Conservation (phyloP, 306 rosid genomes). For the Neltuma alba region DNA sequence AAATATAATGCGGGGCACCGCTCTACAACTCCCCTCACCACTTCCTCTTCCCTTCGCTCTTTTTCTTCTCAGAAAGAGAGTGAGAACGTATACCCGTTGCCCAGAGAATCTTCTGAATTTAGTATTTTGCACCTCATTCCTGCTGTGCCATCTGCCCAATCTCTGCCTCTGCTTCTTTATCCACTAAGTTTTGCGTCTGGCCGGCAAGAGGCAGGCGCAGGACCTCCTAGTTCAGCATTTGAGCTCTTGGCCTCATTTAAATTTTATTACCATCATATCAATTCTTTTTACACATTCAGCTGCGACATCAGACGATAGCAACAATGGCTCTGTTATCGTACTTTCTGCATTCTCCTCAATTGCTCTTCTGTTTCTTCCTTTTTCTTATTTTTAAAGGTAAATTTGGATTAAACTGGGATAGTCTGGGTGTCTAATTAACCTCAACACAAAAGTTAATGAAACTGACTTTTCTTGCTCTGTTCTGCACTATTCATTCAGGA, state of each 20-base stretch:
- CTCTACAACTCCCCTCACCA: conserved; percentile 47
- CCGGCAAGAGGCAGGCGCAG: no score
- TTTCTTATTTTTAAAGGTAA: conserved; percentile 49
- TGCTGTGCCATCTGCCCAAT: not conserved
- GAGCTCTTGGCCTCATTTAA: not conserved
- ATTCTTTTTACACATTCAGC: not conserved
- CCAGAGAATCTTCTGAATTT: no score
- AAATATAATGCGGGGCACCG: conserved; percentile 33
- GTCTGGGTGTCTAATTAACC: not conserved
- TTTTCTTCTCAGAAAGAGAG: not conserved
- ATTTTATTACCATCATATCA: not conserved
- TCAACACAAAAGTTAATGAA: not conserved
- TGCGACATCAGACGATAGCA: not conserved
- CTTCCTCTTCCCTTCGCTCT: no score
- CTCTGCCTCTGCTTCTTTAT: not conserved
- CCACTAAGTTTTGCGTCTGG: no score
- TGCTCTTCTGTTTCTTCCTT: conserved; percentile 34
- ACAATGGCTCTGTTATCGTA: conserved; percentile 39
- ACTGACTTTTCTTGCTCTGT: conserved; percentile 4
- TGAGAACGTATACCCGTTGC: no score
- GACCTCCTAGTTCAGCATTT: not conserved
- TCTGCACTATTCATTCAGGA: conserved; percentile 38
- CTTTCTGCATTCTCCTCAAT: conserved; percentile 20
- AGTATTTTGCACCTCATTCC: no score
- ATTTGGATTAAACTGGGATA: not conserved